Base-by-base conservation (phyloP, 148 eudicot species). In the Rhododendron henanense region DNA sequence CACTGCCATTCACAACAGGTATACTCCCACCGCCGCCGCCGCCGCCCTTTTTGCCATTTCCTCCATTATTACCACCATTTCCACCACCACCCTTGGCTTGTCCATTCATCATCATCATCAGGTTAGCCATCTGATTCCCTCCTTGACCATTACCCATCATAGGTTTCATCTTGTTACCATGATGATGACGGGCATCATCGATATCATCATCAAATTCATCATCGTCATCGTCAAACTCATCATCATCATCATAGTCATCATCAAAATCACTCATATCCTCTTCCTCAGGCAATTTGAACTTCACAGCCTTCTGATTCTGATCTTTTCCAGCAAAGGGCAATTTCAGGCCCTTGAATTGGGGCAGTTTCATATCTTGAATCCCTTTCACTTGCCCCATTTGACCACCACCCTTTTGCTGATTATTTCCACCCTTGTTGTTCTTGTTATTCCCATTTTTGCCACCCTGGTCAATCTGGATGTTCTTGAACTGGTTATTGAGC, bases 141-240 rank as follows among this genome's bases (percentile, higher is more conserved):
- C 90, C 92, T n/a, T 86, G 87, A 45, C 90, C 91, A 76, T 87
- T 89, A 82, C 90, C 90, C 82, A 86, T 87, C 79, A 19, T 63
- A 11, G 91, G 87, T 81, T 92, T 92, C 90, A 91, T 92, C 90
- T 94, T 94, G 25, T 84, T 91, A 21, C 85, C 88, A 16, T 55
- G 23, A 44, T 69, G 78, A 21, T 69, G 79, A 28, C 35, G 79
- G 48, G 35, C 65, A 71, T 85, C 89, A 50, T 86, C 87, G 74
- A 87, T 51, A 7, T 87, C 89, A 87, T 93, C 94, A 15, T 91
- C 91, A 47, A n/a, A 65, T 9, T 87, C 45, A 48, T 37, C 71
- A 53, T 90, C 95, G 59, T 92, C 96, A 74, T 93, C 95, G 55
- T 85, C 91, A 53, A 2, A 65, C 10, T 74, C 79, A 28, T 87